Percentiles rank a stretch among this genome's conserved stretches.
phyloP scores from a whole-genome alignment of 1,284 basidiomycete species.

The Ceratobasidium sp. region DNA sequence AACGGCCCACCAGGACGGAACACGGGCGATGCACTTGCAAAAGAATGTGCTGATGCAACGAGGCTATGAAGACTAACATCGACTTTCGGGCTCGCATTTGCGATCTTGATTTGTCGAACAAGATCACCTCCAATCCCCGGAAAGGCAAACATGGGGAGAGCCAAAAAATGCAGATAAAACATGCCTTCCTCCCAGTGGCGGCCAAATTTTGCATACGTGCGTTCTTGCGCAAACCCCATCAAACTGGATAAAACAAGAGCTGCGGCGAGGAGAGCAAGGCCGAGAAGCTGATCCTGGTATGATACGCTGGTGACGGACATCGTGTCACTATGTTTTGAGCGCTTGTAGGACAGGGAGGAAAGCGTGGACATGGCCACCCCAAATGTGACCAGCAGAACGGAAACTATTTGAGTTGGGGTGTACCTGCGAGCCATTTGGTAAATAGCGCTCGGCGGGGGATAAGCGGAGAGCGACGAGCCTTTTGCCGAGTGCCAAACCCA shows the following conservation, averaged over 20 bases:
- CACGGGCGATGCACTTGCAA: slow-evolving; percentile 11
- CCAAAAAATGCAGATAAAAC: slow-evolving; percentile 86
- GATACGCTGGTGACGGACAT: slow-evolving; percentile 16
- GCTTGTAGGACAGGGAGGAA: slow-evolving; percentile 66
- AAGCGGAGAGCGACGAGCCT: slow-evolving; percentile 57
- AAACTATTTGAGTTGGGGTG: slow-evolving; percentile 70
- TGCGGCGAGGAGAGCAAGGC: slow-evolving; percentile 76
- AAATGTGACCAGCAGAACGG: slow-evolving; percentile 81
- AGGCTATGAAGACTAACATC: slow-evolving; percentile 45
- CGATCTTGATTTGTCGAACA: slow-evolving; percentile 59
- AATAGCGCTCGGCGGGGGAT: slow-evolving; percentile 29
- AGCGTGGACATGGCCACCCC: slow-evolving; percentile 89
- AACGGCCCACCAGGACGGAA: slow-evolving; percentile 18
- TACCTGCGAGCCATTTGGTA: slow-evolving; percentile 63
- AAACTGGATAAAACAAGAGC: slow-evolving; percentile 85
- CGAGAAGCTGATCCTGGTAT: slow-evolving; percentile 66
- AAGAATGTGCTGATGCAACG: slow-evolving; percentile 7
- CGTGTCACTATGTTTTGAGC: slow-evolving; percentile 48
- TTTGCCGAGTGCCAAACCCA: slow-evolving; percentile 73
- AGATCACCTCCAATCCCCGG: slow-evolving; percentile 62
- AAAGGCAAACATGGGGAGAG: slow-evolving; percentile 76
- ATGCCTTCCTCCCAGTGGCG: slow-evolving; percentile 86
- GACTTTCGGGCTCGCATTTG: slow-evolving; percentile 59
- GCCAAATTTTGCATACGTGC: slow-evolving; percentile 77
- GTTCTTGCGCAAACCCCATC: slow-evolving; percentile 88